Percentiles rank a stretch among this genome's conserved stretches.
These are phyloP conservation scores for Mallotus repandus DNA, from an alignment of 441 rosid genomes.

Conservation along the genomic window DNA sequence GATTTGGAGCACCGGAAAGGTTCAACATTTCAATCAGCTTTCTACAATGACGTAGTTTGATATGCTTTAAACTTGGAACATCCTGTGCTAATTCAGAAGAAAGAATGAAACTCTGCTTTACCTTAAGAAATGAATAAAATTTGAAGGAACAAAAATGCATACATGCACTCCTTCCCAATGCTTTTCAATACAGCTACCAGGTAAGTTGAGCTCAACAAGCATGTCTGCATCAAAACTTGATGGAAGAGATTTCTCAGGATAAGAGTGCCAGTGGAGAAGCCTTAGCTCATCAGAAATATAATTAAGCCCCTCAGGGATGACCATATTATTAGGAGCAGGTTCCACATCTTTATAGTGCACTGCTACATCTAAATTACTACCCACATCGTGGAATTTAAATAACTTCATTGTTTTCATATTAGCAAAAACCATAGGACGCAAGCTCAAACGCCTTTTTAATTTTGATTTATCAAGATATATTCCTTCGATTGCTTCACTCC, in stretches of 20 bases:
- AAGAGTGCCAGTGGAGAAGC: background rate
- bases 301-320: background rate
- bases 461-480: too few species aligned
- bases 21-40: background rate
- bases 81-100: background rate
- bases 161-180: background rate
- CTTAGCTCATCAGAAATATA: background rate
- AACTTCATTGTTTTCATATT: too few species aligned
- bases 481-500: too few species aligned
- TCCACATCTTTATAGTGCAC: too few species aligned
- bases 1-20: background rate
- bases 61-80: background rate
- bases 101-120: background rate
- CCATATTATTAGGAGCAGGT: too few species aligned
- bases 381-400: too few species aligned
- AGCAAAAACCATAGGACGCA: too few species aligned
- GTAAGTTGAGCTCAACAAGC: background rate
- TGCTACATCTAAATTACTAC: too few species aligned
- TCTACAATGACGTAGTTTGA: background rate
- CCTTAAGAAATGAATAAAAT: too few species aligned
- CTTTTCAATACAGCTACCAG: too few species aligned
- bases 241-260: background rate
- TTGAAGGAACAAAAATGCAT: background rate
- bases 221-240: background rate
- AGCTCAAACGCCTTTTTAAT: too few species aligned